Base-by-base conservation (phyloP, 2,329 filamentous ascomycete genomes). In the Ophiognomonia clavigignenti-juglandacearum region DNA sequence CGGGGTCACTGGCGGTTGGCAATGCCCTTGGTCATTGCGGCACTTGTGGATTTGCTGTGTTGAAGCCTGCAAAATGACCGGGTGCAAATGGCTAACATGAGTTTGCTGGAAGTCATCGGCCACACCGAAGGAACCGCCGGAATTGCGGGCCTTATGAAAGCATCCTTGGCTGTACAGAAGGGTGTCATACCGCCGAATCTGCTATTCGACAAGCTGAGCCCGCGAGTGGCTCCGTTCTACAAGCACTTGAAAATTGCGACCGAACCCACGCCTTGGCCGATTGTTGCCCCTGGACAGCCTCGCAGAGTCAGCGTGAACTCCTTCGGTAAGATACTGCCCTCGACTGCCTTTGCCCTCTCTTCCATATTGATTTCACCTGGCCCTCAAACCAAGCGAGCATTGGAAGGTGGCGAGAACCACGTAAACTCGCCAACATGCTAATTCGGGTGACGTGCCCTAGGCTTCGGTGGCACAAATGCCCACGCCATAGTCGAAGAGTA, bases 211-310 rank as follows among this genome's bases (percentile, higher is more conserved):
- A 51, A 50, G 38, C 44, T 59, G 14, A 61, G 55, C 29, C 36
- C 50, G 9, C 43, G 24, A 7, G 14, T 48, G 13, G 34, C 19
- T n/a, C 39, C 39, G 7, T 43, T 36, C 24, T 43, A 18, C 8
- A 13, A 9, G 3, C 4, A 32, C 13, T 39, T 48, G 2, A n/a
- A 27, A 13, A 24, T 40, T 71, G 72, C 48, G 61, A 64, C 22
- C 72, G 78, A 51, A 75, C 75, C 13, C 56, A 52, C 14, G 62
- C 72, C 29, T 2, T 50, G 47, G 47, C 47, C 47, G n/a, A n/a
- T 13, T 10, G 1, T 20, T 19, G 19, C 42, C 8, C 10, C n/a
- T 13, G 47, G 43, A 6, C 26, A 34, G n/a, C 41, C 47, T 3
- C 13, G 47, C 6, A 31, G 47, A 13, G 47, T 36, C 14, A 49